phyloP scores from a whole-genome alignment of 805 yeast species.

The Wickerhamiella dianesei region DNA sequence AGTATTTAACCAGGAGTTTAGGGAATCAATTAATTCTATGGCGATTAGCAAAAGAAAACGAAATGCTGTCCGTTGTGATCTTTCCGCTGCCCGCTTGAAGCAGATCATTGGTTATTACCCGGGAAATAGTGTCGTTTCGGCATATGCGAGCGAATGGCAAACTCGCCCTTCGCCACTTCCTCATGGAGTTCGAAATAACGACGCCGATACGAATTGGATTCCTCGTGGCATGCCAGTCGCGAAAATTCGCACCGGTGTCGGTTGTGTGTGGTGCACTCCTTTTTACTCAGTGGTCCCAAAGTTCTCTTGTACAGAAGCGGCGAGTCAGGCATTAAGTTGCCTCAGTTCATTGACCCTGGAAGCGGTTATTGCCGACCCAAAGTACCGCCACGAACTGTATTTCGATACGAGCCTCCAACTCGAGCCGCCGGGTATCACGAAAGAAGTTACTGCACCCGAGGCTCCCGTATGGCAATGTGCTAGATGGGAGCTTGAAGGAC shows the following conservation, averaged over 20 bases:
- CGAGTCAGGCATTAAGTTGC: slow-evolving; percentile 23
- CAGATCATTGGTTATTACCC: background rate
- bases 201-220: slow-evolving; percentile 1
- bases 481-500: slow-evolving; percentile 79
- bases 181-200: background rate
- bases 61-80: background rate
- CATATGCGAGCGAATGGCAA: background rate
- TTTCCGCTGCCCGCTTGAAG: no score
- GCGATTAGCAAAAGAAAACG: background rate
- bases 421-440: slow-evolving; percentile 3
- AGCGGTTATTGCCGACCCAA: slow-evolving; percentile 83
- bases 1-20: no score
- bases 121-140: background rate
- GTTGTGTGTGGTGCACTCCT: slow-evolving; percentile 10
- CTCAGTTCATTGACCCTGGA: slow-evolving; percentile 76
- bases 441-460: background rate
- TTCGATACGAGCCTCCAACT: slow-evolving; percentile 79
- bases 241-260: background rate
- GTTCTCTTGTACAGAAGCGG: slow-evolving; percentile 24
- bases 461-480: slow-evolving; percentile 60
- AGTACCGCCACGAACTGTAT: slow-evolving; percentile 79
- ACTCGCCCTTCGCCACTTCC: background rate
- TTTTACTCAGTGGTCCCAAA: slow-evolving; percentile 10
- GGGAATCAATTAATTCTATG: no score
- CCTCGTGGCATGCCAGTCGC: slow-evolving; percentile 13